Base-by-base conservation (phyloP, 805 yeast genomes). In the Dipodascopsis uninucleata region DNA sequence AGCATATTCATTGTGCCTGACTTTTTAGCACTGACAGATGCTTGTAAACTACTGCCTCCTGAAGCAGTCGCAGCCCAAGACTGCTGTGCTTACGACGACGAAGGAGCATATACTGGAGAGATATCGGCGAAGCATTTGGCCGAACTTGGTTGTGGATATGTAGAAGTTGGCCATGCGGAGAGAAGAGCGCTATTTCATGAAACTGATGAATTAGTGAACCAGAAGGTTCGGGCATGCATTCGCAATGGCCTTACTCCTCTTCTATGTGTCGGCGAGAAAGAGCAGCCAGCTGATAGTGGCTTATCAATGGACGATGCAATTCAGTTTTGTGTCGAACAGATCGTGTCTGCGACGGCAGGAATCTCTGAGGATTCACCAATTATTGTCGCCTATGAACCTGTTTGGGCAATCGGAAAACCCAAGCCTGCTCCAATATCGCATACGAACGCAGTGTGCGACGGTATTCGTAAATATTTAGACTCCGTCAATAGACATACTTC, bases 371-470 rank as follows among this genome's bases (percentile, higher is more conserved):
- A 39, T 9, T 21, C 31, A 2, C 40, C 43, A n/a, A 38, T 60
- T 10, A 43, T 59, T 12, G 37, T 60, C 31, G 64, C 63, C 7
- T 60, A 60, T 36, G 64, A 60, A 42, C 64, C 64, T 1, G 60
- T 60, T 8, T 60, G 64, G 64, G 64, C 64, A 1, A 60, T 60
- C 33, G 64, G 64, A 24, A 54, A 60, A 36, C 59, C 58, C 12
- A 31, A 44, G 18, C 64, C 64, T 3, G 64, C 64, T 4, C 53
- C 49, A 7, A 39, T 57, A 7, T 40, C 36, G 10, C 52, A 60
- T 40, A 60, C 60, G 31, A 50, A 45, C 20, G 48, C 43, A n/a
- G 61, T 60, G 9, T 55, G 55, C 5, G 41, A 29, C n/a, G 52
- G 53, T 8, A 45, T 60, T 28, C 44, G 57, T 17, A 26, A 33